A percentile compares a stretch with the other conserved stretches of the same genome.
Evolutionary conservation across 1,139 yeast species (phyloP).

Genomic region (Blastobotrys buckinghamii): DNA sequence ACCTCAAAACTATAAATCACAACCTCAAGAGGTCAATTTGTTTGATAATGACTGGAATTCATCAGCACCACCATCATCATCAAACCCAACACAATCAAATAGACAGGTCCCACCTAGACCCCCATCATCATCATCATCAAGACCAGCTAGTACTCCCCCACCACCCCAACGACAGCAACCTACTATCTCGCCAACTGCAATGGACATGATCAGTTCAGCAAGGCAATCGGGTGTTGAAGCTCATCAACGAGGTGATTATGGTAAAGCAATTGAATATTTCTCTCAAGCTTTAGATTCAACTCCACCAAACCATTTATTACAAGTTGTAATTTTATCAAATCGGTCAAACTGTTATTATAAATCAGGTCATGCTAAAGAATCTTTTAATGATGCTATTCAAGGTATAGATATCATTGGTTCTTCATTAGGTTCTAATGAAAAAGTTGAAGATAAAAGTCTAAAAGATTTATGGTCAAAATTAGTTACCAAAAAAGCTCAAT

Average conservation of each 20-base stretch:
- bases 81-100: not conserved
- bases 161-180: conserved; percentile 18
- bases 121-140: not conserved
- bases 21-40: not conserved
- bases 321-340: conserved; percentile 69
- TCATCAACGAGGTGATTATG: conserved; percentile 78
- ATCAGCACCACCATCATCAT: conserved; percentile 5
- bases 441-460: conserved; percentile 49
- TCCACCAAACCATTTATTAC: conserved; percentile 60
- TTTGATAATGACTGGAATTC: not conserved
- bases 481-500: conserved; percentile 68
- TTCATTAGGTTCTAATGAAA: conserved; percentile 33
- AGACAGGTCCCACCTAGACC: too few species aligned
- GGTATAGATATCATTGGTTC: conserved; percentile 57
- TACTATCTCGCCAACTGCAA: conserved; percentile 31
- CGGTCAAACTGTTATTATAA: conserved; percentile 65
- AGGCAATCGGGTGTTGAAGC: conserved; percentile 56
- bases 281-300: conserved; percentile 54
- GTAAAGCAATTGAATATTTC: conserved; percentile 57
- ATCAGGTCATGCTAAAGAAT: conserved; percentile 66
- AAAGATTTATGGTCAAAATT: conserved; percentile 73
- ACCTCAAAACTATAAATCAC: too few species aligned
- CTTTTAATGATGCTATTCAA: conserved; percentile 47
- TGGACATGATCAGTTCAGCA: conserved; percentile 50
- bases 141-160: conserved; percentile 13